These are phyloP conservation scores for Ophiocordyceps camponoti-leonardi DNA, from an alignment of 2,329 filamentous ascomycete genomes.

Conservation along the genomic window DNA sequence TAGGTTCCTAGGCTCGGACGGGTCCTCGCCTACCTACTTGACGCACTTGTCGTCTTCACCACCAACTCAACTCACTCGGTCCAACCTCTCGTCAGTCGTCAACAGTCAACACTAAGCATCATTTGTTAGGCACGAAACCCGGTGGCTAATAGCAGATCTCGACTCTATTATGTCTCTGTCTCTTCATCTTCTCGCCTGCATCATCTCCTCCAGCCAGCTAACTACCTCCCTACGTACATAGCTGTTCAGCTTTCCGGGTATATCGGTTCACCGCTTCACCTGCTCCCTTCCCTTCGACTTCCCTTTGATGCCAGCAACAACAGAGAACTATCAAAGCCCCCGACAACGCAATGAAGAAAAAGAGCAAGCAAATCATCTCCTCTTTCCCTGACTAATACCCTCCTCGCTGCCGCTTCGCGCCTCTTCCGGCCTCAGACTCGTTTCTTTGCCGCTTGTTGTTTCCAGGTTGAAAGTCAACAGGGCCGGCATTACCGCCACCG, in stretches of 20 bases:
- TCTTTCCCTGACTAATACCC: slow-evolving; percentile 13
- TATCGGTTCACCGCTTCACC: not conserved
- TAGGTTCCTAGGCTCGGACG: no score
- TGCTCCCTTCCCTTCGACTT: not conserved
- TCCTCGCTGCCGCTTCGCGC: slow-evolving; percentile 24
- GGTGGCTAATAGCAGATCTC: no score
- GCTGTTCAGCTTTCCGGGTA: not conserved
- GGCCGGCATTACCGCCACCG: slow-evolving; percentile 22
- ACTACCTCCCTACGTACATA: not conserved
- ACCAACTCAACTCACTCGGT: no score
- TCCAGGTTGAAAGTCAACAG: slow-evolving; percentile 38
- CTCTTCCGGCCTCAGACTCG: slow-evolving; percentile 25
- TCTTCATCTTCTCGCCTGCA: no score
- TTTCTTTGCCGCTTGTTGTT: slow-evolving; percentile 36
- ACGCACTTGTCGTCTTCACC: no score
- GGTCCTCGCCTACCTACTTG: no score
- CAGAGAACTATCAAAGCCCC: not conserved
- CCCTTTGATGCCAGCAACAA: not conserved
- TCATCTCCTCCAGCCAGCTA: not conserved
- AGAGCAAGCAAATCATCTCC: no score
- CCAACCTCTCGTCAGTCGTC: no score
- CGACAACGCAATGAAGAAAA: not conserved
- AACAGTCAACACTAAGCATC: not conserved
- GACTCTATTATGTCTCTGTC: no score
- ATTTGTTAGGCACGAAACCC: no score